A percentile compares a stretch with the other conserved stretches of the same genome.
These are phyloP conservation scores for Oxytropis ochrocephala DNA, from an alignment of 306 rosid species.

Conservation along the genomic window DNA sequence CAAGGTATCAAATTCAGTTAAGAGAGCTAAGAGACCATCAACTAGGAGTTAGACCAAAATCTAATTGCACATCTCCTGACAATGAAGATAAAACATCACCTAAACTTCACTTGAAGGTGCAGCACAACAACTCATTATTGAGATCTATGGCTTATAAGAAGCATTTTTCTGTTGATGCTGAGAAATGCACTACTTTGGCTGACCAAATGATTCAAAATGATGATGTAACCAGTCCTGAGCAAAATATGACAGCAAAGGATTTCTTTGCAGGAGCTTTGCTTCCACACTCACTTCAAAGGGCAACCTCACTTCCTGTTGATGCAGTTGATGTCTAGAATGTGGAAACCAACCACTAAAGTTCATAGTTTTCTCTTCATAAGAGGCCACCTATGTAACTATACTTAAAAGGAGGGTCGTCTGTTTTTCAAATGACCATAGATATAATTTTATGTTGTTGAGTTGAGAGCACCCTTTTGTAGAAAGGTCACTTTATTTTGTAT, in stretches of 20 bases:
- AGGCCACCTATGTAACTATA: neutral
- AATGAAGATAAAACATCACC: conserved; percentile 18
- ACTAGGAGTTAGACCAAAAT: conserved; percentile 38
- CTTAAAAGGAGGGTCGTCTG: neutral
- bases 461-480: conserved; percentile 13
- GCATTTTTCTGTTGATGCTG: conserved; percentile 26
- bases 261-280: conserved; percentile 53
- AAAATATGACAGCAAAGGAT: conserved; percentile 47
- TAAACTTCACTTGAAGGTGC: conserved; percentile 22
- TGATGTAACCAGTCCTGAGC: conserved; percentile 40
- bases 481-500: conserved; percentile 15
- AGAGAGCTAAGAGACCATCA: conserved; percentile 81
- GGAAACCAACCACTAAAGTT: conserved; percentile 3
- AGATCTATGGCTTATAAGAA: conserved; percentile 23
- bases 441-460: conserved; percentile 9
- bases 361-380: conserved; percentile 13
- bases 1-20: conserved; percentile 85
- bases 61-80: conserved; percentile 29
- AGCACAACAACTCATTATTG: conserved; percentile 21
- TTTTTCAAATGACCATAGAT: conserved; percentile 11
- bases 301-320: conserved; percentile 96
- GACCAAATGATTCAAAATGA: conserved; percentile 24
- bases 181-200: conserved; percentile 22
- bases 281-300: conserved; percentile 74
- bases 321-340: conserved; percentile 61